These are phyloP conservation scores for Puccinia triticina DNA, from an alignment of 1,284 basidiomycete genomes.

Conservation along the genomic window DNA sequence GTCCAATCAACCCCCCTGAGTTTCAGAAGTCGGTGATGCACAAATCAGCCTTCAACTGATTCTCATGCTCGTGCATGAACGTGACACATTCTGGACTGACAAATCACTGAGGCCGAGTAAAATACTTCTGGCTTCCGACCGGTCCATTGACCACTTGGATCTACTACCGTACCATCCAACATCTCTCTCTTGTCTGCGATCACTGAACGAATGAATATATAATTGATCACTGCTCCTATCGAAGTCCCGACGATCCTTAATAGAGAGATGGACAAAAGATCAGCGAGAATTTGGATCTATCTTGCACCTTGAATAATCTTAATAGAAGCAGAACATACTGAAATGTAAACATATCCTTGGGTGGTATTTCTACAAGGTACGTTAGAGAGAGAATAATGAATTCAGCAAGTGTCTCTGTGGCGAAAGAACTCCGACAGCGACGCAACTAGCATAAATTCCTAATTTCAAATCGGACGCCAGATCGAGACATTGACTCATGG, in stretches of 20 bases:
- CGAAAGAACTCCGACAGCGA: background rate
- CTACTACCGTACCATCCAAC: constrained; percentile 47
- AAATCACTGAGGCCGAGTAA: constrained; percentile 51
- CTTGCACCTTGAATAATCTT: no score
- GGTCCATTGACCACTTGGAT: constrained; percentile 52
- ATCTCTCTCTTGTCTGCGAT: constrained; percentile 45
- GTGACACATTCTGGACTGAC: background rate
- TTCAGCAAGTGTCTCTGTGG: background rate
- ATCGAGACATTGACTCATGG: constrained; percentile 51
- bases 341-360: constrained; percentile 47
- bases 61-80: background rate
- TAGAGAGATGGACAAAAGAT: background rate
- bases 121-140: constrained; percentile 50
- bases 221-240: constrained; percentile 51
- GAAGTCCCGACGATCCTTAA: constrained; percentile 35
- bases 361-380: constrained; percentile 41
- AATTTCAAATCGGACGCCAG: constrained; percentile 49
- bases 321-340: constrained; percentile 24
- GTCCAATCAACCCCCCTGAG: constrained; percentile 48
- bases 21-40: background rate
- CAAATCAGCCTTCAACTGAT: background rate
- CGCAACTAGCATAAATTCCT: constrained; percentile 51
- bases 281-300: background rate
- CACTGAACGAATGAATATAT: constrained; percentile 49
- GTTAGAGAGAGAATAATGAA: background rate